Base-by-base conservation (phyloP, 192 early-diverging fungal species). In the Backusella australiensis region DNA sequence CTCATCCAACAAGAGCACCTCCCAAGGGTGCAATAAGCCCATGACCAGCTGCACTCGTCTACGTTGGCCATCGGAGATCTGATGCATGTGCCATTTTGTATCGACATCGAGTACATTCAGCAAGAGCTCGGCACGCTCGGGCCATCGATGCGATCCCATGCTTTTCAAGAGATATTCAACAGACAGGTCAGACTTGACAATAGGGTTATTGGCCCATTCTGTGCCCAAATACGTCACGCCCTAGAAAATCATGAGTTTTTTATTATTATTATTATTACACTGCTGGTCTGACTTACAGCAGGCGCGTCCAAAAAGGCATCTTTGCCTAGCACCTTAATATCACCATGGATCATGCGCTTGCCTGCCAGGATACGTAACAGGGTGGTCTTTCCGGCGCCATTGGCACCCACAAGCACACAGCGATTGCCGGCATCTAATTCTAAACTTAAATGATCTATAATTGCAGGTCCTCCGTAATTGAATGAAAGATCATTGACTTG, bases 181-280 rank as follows among this genome's bases (percentile, higher is more conserved):
- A 19, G 85, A 77, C 4, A 94, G 76, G 72, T 94, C 93, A 6
- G 91, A 73, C n/a, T 87, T 74, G 21, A 93, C 90, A 67, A 93
- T 78, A 0, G 93, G 91, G 74, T 94, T 94, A 42, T 83, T 83
- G 1, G 91, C 90, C 93, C 93, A 94, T 82, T 94, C 93, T 35
- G 93, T 94, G 19, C 93, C 93, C 7, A 94, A 80, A 76, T 94
- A 94, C 4, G 92, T 94, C 38, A 93, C 83, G 39, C 89, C 84
- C 86, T 89, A 23, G 17, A 46, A 44, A 44, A 17, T 4, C 0
- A 17, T 44, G 42, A 44, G 12, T 44, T 32, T 32, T 32, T 32
- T 32, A 0, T 32, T 32, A 29, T 32, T 32, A 34, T 41, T 11
- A 32, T 29, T 3, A 32, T 32, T 32, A 32, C 0, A 32, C 32